Conservation (phyloP, 1,284 basidiomycete species). For the Ustilago lituana region DNA sequence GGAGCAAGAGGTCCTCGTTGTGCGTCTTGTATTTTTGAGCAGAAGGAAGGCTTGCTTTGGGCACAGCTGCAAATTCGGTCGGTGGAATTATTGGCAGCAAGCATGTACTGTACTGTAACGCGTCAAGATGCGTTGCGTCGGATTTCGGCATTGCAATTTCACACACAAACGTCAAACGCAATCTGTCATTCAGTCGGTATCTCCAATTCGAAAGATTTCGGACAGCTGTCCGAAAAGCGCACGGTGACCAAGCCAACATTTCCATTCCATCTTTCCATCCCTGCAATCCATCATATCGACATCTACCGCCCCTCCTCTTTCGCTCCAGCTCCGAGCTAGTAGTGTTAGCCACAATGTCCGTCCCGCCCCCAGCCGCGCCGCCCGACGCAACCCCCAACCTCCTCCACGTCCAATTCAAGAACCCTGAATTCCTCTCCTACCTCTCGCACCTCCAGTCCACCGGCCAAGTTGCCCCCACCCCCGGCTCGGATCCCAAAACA, state of each 20-base stretch:
- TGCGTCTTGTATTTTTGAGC: too few species aligned
- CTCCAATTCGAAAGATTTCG: conserved; percentile 15
- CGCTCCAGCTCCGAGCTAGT: too few species aligned
- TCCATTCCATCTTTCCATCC: too few species aligned
- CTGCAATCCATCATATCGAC: too few species aligned
- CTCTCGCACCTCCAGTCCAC: conserved; percentile 44
- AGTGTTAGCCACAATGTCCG: conserved; percentile 13
- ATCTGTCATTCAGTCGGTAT: conserved; percentile 3
- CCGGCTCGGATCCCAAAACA: conserved; percentile 4
- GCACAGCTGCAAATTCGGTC: too few species aligned
- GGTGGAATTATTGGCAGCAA: too few species aligned
- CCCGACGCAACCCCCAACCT: conserved; percentile 35
- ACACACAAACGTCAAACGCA: too few species aligned
- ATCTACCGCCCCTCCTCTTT: too few species aligned
- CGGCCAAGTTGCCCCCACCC: conserved; percentile 5
- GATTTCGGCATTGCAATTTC: too few species aligned
- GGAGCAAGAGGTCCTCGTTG: too few species aligned
- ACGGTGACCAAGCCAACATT: conserved; percentile 5
- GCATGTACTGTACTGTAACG: too few species aligned
- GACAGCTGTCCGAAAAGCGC: conserved; percentile 1
- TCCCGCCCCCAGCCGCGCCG: conserved; percentile 7
- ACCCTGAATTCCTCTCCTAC: conserved; percentile 58
- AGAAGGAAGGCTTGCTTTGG: too few species aligned
- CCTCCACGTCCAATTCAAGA: conserved; percentile 59
- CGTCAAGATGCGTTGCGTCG: conserved; percentile 15